Percentiles rank a stretch among this genome's conserved stretches.
Conservation (phyloP, 495 filamentous ascomycete species). For the Xylaria bambusicola region DNA sequence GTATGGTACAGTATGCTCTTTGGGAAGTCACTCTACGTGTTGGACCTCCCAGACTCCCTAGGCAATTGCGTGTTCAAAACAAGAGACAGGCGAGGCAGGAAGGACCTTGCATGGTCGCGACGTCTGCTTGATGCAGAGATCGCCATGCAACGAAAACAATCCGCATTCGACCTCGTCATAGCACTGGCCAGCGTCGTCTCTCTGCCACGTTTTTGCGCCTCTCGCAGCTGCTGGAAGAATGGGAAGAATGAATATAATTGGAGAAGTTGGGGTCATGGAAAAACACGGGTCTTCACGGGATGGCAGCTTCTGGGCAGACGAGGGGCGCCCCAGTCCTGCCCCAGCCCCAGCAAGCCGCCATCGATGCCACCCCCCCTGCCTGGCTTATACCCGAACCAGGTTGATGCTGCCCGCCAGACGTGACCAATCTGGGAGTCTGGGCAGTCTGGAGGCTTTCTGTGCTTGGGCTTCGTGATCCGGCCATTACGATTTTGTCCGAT, state of each 20-base stretch:
- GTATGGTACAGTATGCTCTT: too few species aligned
- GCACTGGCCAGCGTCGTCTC: background rate
- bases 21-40: too few species aligned
- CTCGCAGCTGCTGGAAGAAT: too few species aligned
- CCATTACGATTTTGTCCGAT: slow-evolving; percentile 17
- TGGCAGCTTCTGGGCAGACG: too few species aligned
- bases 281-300: too few species aligned
- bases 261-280: slow-evolving; percentile 14
- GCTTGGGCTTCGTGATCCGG: too few species aligned
- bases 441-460: background rate
- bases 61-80: background rate
- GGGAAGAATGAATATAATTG: slow-evolving; percentile 1
- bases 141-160: slow-evolving; percentile 19
- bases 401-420: background rate
- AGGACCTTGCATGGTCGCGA: slow-evolving; percentile 15
- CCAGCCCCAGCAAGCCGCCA: too few species aligned
- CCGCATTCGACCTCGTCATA: background rate
- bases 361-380: slow-evolving; percentile 11
- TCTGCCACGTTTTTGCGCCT: slow-evolving; percentile 3
- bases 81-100: background rate
- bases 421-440: background rate
- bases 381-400: slow-evolving; percentile 14
- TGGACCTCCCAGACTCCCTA: too few species aligned
- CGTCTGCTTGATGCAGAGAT: slow-evolving; percentile 7
- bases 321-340: too few species aligned